Base-by-base conservation (phyloP, 306 rosid species). In the Acmispon strigosus region DNA sequence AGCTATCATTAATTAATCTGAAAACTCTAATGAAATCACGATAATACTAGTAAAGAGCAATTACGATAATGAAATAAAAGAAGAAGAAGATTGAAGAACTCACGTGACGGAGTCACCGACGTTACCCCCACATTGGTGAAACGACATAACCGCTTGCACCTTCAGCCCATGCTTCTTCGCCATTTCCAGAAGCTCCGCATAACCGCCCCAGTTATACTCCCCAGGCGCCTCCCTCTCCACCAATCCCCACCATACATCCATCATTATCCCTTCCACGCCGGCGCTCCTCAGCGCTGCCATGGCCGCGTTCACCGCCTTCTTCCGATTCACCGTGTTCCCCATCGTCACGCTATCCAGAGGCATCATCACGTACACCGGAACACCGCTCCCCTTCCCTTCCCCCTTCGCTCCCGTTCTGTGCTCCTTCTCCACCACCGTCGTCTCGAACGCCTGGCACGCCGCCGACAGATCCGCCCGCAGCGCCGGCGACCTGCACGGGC, bases 241-340 rank as follows among this genome's bases (percentile, higher is more conserved):
- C 88, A 95, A 19, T 6, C 99, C 99, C 99, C 99, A 95, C 99
- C 99, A 95, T 73, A 95, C 97, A 45, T 95, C 99, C 88, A 95
- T 82, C 99, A 95, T 95, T 2, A 95, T 59, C 7, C 99, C 97
- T 68, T 95, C 96, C 3, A 89, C 99, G 0, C 97, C 99, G 0
- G 99, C 96, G 76, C 97, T 89, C 89, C 81, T 91, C 85, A 95
- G 36, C 64, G 97, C 97, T 54, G 83, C 84, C 70, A 95, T 80
- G 63, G 96, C 94, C 54, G 85, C 96, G 74, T 87, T 87, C 91
- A 95, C 76, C 76, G 99, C 97, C 76, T 87, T 91, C 84, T 20
- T 84, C 83, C 96, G 42, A 5, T 87, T 84, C 88, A 95, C 87
- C 59, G 86, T 20, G 74, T 95, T 84, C 78, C 86, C 83, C 91